phyloP scores from a whole-genome alignment of 1,139 yeast species.

The Diutina siamensis region DNA sequence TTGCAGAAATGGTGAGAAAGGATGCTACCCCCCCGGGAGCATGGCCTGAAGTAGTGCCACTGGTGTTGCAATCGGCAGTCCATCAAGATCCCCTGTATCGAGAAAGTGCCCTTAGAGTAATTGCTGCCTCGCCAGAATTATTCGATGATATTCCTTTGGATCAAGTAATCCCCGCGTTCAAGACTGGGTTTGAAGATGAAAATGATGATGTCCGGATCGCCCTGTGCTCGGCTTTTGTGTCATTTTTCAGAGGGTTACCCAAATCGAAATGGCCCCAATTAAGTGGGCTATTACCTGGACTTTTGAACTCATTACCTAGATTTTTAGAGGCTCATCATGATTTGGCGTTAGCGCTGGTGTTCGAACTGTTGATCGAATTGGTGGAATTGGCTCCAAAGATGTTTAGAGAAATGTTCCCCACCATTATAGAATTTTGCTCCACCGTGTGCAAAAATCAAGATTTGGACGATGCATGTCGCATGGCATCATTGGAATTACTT shows the following conservation, averaged over 20 bases:
- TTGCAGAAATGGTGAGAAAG: constrained; percentile 78
- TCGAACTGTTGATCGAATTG: constrained; percentile 79
- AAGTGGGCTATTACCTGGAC: constrained; percentile 68
- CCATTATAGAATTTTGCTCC: constrained; percentile 74
- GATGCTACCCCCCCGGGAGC: constrained; percentile 38
- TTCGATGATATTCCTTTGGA: constrained; percentile 48
- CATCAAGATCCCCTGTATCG: constrained; percentile 61
- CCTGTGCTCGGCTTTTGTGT: constrained; percentile 85
- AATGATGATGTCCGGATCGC: constrained; percentile 81
- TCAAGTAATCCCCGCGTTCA: constrained; percentile 58
- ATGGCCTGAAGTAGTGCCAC: constrained; percentile 75
- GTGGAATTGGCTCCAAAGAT: constrained; percentile 92
- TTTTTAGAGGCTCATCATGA: constrained; percentile 72
- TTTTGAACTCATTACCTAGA: constrained; percentile 79
- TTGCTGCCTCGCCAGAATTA: constrained; percentile 74
- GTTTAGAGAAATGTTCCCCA: constrained; percentile 82
- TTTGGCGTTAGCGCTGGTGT: constrained; percentile 70
- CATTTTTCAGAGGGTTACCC: constrained; percentile 75
- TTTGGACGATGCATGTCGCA: constrained; percentile 66
- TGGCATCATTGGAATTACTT: constrained; percentile 77
- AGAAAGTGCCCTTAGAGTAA: constrained; percentile 84
- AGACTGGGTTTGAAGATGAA: constrained; percentile 66
- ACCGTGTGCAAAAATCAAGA: constrained; percentile 74
- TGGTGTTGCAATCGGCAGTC: constrained; percentile 57
- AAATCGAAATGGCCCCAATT: constrained; percentile 67